Evolutionary conservation across 1,284 basidiomycete genomes (phyloP), one percentile per base, ranked within the genome.

Genomic region (Ceratobasidium sp.): DNA sequence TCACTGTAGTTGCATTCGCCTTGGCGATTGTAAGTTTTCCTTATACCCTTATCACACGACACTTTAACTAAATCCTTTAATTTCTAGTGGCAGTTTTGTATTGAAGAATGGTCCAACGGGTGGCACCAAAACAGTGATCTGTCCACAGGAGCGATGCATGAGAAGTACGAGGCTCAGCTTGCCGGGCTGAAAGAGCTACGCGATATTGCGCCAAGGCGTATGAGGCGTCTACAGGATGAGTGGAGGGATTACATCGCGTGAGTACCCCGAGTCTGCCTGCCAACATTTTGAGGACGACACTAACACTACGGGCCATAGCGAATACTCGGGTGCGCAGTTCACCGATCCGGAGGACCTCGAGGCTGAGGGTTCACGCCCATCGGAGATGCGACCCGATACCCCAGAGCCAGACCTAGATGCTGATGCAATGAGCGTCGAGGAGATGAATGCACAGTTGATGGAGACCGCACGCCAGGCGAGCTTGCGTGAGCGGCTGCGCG

Each of bases 151-250:
- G 11, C 16, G 0, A 68, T 68, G 65, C 34, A 1, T 7, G 65
- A 54, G n/a, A 68, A 56, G 34, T 68, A 56, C 19, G 49, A 68
- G 31, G 65, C 65, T 6, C 49, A 68, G 7, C 22, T 68, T 16
- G 37, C 37, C 22, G 51, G 51, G 31, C 39, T 68, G 31, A 31
- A 66, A 24, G n/a, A 51, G 11, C 6, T 56, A 2, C 24, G n/a
- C 4, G 14, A 31, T 19, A 22, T 37, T 37, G 64, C 64, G 1
- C 64, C 64, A 1, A 37, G 49, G 24, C 29, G 49, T 7, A 2
- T 66, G 29, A 13, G n/a, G 0, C 8, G n/a, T 22, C 49, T 66
- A 9, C 64, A 53, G 24, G 13, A n/a, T 2, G 48, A 66, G 19
- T 66, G 64, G 64, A 3, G 4, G 5, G 48, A 66, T 9, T 66